Evolutionary conservation across 805 yeast species (phyloP).

Genomic region (Monosporozyma siamensis): DNA sequence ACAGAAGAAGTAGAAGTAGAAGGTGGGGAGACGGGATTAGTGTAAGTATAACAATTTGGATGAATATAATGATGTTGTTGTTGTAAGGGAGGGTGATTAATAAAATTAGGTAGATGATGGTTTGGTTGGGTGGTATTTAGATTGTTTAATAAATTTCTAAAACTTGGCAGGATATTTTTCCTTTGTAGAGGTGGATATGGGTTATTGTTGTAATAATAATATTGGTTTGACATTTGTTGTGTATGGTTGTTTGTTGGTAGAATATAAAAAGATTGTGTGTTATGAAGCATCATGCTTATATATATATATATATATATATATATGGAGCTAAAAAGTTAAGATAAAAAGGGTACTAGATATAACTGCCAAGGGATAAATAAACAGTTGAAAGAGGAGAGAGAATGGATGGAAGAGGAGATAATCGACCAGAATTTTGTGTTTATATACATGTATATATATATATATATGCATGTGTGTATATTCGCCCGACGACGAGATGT

Average conservation of each 20-base stretch:
- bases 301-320: too few species aligned
- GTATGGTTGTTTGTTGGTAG: neutral
- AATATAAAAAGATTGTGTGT: neutral
- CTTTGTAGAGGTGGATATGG: neutral
- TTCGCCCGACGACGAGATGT: too few species aligned
- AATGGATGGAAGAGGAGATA: neutral
- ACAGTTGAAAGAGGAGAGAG: neutral
- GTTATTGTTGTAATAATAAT: neutral
- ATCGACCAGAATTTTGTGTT: too few species aligned
- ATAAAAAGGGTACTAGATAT: too few species aligned
- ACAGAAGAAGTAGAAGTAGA: neutral
- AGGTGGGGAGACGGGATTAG: neutral
- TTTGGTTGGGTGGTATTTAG: neutral
- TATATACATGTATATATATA: too few species aligned
- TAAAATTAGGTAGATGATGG: neutral
- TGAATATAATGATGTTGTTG: neutral
- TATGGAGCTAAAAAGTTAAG: neutral
- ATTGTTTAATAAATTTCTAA: neutral
- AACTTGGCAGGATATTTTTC: neutral
- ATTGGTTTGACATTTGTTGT: neutral
- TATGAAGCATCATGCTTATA: too few species aligned
- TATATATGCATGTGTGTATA: too few species aligned
- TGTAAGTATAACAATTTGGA: slow-evolving; percentile 6
- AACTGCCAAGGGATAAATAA: too few species aligned
- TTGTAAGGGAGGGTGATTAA: neutral